Base-by-base conservation (phyloP, 352 stramenopile species). In the Globisporangium viniferum region DNA sequence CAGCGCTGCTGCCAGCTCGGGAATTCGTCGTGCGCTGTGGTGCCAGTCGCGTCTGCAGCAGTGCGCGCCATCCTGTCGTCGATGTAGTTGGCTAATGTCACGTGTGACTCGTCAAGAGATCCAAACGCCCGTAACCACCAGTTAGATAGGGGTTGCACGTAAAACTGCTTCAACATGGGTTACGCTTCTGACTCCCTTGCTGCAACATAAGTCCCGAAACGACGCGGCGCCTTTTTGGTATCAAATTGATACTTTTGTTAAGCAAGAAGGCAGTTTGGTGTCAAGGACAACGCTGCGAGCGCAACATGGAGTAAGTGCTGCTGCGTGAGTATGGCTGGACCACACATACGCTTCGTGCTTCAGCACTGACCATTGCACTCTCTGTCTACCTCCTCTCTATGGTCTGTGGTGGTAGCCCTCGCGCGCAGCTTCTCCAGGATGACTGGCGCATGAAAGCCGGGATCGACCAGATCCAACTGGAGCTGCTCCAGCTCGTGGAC, bases 401-500 rank as follows among this genome's bases (percentile, higher is more conserved):
- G 51, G 18, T 12, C 4, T 58, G 10, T 27, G 29, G 0, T 51
- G 39, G 18, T 27, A 79, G 74, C 41, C 24, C 73, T 9, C 68
- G 72, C 20, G 71, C 73, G 22, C 35, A 65, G 51, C 71, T 84
- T 18, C 60, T 91, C n/a, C 73, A 73, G 2, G 75, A 86, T 57
- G 80, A 89, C 71, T 91, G 82, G 82, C 70, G 79, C n/a, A 73
- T 69, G 15, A 71, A 73, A 3, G 79, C 82, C 59, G 71, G 76
- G 53, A 76, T 83, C 33, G 79, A 88, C 36, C 58, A 66, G 7
- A 75, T 88, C 55, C 79, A 89, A 31, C 63, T 87, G 5, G 75
- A 86, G 59, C 70, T 91, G 55, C 66, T 87, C 20, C 73, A 88
- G 48, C 67, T 91, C 24, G 77, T 89, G 44, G 79, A 89, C 55